Percentiles rank a stretch among this genome's conserved stretches.
phyloP scores from a whole-genome alignment of 108 stramenopile genomes.

The Cyclotella baltica region DNA sequence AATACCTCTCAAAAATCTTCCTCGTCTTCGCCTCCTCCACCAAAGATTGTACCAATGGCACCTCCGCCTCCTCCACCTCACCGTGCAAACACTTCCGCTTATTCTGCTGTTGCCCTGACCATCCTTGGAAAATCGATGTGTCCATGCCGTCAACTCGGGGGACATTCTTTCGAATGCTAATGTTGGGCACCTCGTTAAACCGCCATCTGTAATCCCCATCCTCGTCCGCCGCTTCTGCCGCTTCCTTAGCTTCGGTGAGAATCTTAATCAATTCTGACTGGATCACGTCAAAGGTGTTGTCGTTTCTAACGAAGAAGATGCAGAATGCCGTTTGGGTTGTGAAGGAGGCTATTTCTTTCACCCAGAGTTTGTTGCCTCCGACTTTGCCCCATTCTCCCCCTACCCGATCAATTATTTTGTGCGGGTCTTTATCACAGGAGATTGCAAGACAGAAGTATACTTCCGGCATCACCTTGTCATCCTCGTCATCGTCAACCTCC shows the following conservation, averaged over 20 bases:
- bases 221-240: no score
- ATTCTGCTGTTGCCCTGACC: not conserved
- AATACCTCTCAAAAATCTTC: not conserved
- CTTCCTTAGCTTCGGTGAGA: not conserved
- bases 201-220: not conserved
- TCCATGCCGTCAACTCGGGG: not conserved
- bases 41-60: not conserved
- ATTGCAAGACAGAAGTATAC: not conserved
- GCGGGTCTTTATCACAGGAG: slow-evolving; percentile 9
- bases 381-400: not conserved
- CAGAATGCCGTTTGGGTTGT: not conserved
- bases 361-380: not conserved
- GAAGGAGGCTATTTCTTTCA: slow-evolving; percentile 11
- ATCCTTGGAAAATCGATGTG: not conserved
- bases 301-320: not conserved
- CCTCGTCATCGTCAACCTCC: not conserved
- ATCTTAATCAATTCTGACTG: not conserved
- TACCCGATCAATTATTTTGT: not conserved
- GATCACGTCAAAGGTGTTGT: not conserved
- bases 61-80: not conserved
- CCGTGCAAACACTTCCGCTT: not conserved
- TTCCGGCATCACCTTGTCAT: not conserved
- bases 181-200: not conserved
- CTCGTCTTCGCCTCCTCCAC: not conserved
- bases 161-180: not conserved